Evolutionary conservation across 2,329 filamentous ascomycete genomes (phyloP), one percentile per base, ranked within the genome.

Genomic region (Beauveria australis): DNA sequence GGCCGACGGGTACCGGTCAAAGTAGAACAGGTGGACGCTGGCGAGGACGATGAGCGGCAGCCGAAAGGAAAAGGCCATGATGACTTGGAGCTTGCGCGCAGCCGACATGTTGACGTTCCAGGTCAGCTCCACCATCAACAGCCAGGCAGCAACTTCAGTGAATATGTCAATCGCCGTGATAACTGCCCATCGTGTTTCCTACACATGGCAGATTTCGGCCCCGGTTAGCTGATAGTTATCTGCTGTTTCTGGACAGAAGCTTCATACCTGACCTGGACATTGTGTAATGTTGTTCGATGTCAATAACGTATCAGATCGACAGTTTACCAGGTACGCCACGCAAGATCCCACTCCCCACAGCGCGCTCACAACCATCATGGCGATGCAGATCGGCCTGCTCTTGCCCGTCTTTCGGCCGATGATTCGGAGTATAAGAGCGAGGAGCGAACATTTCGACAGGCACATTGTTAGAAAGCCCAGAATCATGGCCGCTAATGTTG

Each of bases 61-160:
- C 4, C 66, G 65, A 37, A 67, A 66, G n/a, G 62, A 55, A 41
- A 67, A 67, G 18, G 62, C 66, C 19, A 64, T 53, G 19, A 63
- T 54, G 24, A 67, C 64, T 44, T 66, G 59, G n/a, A 60, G 52
- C 19, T 67, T 65, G 5, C 65, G 55, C 6, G 43, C n/a, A 1
- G 53, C 16, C 1, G 62, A 60, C 65, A 67, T 67, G 55, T 63
- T 63, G 55, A 67, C 61, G 1, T 57, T 44, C 62, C 60, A 64
- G 0, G 61, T 60, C 26, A 66, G 55, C n/a, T 49, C 28, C 8
- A 64, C 33, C 1, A 65, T 62, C 18, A 67, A 55, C 6, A 60
- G 19, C 56, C 64, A 67, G 10, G 63, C 59, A 16, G 64, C 40
- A 1, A 66, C 26, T 18, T 67, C 66, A 12, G 62, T 67, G 48